phyloP scores from a whole-genome alignment of 306 rosid species.

The Heteromeles arbutifolia region DNA sequence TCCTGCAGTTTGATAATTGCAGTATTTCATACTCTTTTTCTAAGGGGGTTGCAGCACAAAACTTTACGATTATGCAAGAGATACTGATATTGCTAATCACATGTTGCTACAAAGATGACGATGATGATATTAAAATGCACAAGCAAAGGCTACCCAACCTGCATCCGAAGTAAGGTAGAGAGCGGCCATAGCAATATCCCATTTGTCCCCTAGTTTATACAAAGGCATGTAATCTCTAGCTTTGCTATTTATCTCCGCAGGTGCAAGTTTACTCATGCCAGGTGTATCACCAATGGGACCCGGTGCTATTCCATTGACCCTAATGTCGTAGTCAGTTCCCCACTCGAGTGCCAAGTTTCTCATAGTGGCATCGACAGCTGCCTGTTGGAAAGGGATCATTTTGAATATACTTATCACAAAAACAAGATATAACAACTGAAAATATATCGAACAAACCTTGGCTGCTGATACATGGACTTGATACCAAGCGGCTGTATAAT shows the following conservation, averaged over 20 bases:
- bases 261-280: conserved; percentile 81
- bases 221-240: conserved; percentile 51
- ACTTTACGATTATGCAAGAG: background rate
- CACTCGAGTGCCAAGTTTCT: conserved; percentile 95
- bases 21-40: background rate
- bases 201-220: conserved; percentile 73
- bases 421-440: conserved; percentile 1
- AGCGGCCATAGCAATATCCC: conserved; percentile 98
- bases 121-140: background rate
- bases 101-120: background rate
- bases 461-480: conserved; percentile 94
- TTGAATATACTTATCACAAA: background rate
- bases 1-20: background rate
- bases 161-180: conserved; percentile 79
- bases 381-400: conserved; percentile 39
- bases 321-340: conserved; percentile 88
- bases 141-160: conserved; percentile 39
- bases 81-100: background rate
- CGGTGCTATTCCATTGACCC: conserved; percentile 93
- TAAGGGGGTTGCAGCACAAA: background rate
- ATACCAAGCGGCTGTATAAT: conserved; percentile 87
- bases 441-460: conserved; percentile 47
- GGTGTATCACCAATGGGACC: conserved; percentile 87
- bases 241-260: conserved; percentile 52
- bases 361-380: conserved; percentile 88